Percentiles rank a stretch among this genome's conserved stretches.
Evolutionary conservation across 345 rosid species (phyloP).

Genomic region (Gossypium anomalum): DNA sequence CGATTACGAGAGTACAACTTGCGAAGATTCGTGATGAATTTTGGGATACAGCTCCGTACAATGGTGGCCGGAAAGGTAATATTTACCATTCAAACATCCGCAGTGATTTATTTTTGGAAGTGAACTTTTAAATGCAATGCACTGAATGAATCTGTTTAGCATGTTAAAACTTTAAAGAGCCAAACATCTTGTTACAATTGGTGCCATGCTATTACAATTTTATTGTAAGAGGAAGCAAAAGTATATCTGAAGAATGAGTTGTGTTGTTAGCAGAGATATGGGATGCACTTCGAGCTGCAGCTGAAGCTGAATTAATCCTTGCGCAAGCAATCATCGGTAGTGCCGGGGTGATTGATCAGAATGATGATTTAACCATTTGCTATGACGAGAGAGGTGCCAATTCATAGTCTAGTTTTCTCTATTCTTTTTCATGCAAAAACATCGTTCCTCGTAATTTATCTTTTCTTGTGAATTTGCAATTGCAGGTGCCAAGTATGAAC

Average conservation of each 20-base stretch:
- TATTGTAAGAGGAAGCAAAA: too few relatives aligned
- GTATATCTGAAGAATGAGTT: neutral
- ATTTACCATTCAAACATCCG: neutral
- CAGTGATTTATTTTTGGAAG: too few relatives aligned
- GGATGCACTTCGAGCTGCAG: constrained; percentile 93
- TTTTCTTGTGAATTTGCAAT: neutral
- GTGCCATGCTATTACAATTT: too few relatives aligned
- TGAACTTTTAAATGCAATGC: too few relatives aligned
- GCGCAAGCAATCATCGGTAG: constrained; percentile 81
- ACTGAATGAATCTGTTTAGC: too few relatives aligned
- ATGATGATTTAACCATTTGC: constrained; percentile 68
- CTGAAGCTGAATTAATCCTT: constrained; percentile 66
- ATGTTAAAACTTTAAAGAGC: too few relatives aligned
- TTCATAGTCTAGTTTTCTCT: neutral
- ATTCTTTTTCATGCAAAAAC: neutral
- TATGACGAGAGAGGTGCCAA: constrained; percentile 86
- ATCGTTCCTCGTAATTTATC: neutral
- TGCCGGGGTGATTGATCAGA: constrained; percentile 82
- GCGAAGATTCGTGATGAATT: constrained; percentile 77
- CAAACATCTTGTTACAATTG: too few relatives aligned
- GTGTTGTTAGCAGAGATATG: constrained; percentile 58
- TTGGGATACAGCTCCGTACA: constrained; percentile 97
- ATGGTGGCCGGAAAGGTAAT: constrained; percentile 81
- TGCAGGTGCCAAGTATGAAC: constrained; percentile 91
- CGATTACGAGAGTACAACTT: constrained; percentile 62